Evolutionary conservation across 129 eudicot genomes (phyloP).

Genomic region (Chrysanthemum lavandulifolium): DNA sequence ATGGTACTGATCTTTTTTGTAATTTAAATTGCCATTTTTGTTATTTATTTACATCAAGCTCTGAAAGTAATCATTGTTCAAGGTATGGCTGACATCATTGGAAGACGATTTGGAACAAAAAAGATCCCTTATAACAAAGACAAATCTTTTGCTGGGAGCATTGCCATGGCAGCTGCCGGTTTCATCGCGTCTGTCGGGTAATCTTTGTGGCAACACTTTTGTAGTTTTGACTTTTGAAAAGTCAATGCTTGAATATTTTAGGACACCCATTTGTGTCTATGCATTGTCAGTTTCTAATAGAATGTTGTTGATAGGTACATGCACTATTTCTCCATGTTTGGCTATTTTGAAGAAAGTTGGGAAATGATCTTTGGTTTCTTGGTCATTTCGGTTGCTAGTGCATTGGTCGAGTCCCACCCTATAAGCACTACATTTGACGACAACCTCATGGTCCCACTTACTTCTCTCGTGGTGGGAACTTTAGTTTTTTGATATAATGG

Average conservation of each 20-base stretch:
- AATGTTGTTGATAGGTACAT: constrained; percentile 54
- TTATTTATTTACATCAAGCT: not conserved
- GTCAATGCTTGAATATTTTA: not conserved
- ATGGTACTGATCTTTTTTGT: constrained; percentile 38
- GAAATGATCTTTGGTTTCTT: constrained; percentile 63
- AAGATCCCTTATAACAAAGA: constrained; percentile 78
- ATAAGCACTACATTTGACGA: constrained; percentile 81
- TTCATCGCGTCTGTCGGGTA: constrained; percentile 80
- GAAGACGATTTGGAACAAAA: constrained; percentile 65
- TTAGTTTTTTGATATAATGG: constrained; percentile 35
- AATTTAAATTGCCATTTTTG: constrained; percentile 12
- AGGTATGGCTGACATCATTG: constrained; percentile 75
- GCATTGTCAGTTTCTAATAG: constrained; percentile 20
- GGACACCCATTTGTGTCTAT: not conserved
- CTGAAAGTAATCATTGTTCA: constrained; percentile 9
- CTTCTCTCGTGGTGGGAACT: constrained; percentile 63
- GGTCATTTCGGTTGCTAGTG: constrained; percentile 59
- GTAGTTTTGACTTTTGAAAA: not conserved
- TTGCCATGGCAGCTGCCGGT: constrained; percentile 40
- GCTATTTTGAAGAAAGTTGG: constrained; percentile 69
- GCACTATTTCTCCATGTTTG: constrained; percentile 81
- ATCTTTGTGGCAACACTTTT: constrained; percentile 1
- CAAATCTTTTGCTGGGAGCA: constrained; percentile 74
- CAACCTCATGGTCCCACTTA: constrained; percentile 80
- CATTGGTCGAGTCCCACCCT: constrained; percentile 92